Conservation (phyloP, 2,329 filamentous ascomycete genomes). For the Didymella lethalis region DNA sequence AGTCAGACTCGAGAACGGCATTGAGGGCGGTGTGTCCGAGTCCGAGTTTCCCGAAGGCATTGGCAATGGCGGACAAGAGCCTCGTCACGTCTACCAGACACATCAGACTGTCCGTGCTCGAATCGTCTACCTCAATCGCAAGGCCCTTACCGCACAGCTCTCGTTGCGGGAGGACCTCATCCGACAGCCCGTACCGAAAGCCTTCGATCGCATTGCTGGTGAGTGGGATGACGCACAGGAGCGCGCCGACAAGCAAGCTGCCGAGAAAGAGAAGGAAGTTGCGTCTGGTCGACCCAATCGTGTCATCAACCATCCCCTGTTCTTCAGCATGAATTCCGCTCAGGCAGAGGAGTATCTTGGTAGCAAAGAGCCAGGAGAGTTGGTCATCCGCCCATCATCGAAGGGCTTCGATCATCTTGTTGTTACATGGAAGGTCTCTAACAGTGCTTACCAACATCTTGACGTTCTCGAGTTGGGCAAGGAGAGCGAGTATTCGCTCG, state of each 20-base stretch:
- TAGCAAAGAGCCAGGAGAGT: conserved; percentile 83
- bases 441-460: conserved; percentile 96
- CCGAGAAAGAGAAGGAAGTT: conserved; percentile 85
- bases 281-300: conserved; percentile 84
- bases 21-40: conserved; percentile 86
- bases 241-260: conserved; percentile 76
- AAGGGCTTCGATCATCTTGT: conserved; percentile 95
- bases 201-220: conserved; percentile 72
- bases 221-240: conserved; percentile 91
- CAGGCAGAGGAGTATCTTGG: conserved; percentile 95
- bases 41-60: conserved; percentile 80
- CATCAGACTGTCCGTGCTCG: conserved; percentile 91
- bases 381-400: conserved; percentile 93
- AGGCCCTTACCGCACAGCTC: conserved; percentile 82
- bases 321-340: conserved; percentile 88
- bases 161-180: conserved; percentile 84
- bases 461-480: conserved; percentile 97
- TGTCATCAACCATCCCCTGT: conserved; percentile 97
- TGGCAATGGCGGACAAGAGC: conserved; percentile 56
- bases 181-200: conserved; percentile 61
- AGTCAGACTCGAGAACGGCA: conserved; percentile 90
- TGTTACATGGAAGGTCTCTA: conserved; percentile 97
- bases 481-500: conserved; percentile 94
- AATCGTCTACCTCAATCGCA: conserved; percentile 85
- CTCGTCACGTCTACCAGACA: conserved; percentile 71